These are phyloP conservation scores for Capsella rubella DNA, from an alignment of 441 rosid species.

Conservation along the genomic window DNA sequence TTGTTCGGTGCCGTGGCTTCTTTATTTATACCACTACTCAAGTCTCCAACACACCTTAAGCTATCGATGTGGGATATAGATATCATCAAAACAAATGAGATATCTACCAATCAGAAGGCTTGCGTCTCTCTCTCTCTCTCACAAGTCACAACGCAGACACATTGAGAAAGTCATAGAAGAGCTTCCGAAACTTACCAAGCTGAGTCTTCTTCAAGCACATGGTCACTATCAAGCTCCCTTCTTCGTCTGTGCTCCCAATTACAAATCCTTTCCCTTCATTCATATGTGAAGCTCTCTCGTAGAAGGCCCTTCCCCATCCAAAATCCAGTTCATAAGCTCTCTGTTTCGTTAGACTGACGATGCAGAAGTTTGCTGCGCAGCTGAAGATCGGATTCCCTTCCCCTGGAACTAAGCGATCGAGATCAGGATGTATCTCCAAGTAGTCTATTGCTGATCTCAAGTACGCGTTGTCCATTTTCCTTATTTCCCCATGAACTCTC, in stretches of 20 bases:
- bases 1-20: rapidly evolving
- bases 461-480: conserved; percentile 46
- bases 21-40: not conserved
- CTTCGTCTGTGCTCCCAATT: conserved; percentile 31
- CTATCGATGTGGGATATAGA: conserved; percentile 22
- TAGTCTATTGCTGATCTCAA: conserved; percentile 52
- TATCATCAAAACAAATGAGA: not conserved
- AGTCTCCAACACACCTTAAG: not conserved
- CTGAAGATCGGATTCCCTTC: conserved; percentile 44
- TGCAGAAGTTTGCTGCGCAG: conserved; percentile 45
- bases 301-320: conserved; percentile 51
- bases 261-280: conserved; percentile 46
- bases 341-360: conserved; percentile 38
- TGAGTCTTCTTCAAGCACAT: conserved; percentile 47
- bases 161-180: conserved; percentile 42
- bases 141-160: conserved; percentile 31
- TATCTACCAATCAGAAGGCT: not conserved
- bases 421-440: conserved; percentile 44
- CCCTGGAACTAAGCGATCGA: conserved; percentile 42
- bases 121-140: not conserved
- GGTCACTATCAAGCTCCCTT: conserved; percentile 45
- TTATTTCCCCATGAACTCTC: conserved; percentile 44
- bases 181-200: conserved; percentile 41
- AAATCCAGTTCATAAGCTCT: conserved; percentile 46
- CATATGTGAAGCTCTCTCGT: conserved; percentile 40